These are phyloP conservation scores for Puccinia coronata DNA, from an alignment of 1,284 basidiomycete species.

Conservation along the genomic window DNA sequence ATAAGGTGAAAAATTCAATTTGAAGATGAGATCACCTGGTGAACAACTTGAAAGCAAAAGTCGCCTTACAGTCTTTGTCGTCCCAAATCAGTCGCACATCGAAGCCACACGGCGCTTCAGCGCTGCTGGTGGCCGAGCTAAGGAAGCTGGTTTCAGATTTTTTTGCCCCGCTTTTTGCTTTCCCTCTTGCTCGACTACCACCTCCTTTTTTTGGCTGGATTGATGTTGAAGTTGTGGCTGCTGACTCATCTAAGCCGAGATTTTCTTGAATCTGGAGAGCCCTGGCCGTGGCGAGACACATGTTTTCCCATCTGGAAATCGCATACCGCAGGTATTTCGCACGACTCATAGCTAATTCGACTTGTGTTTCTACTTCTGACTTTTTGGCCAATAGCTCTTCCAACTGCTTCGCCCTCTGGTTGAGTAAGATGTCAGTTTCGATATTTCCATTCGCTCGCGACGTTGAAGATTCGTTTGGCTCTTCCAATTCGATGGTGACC, in stretches of 20 bases:
- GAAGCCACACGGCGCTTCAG: conserved; percentile 48
- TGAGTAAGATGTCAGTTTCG: background rate
- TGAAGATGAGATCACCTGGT: background rate
- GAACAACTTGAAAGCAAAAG: background rate
- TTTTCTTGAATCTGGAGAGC: conserved; percentile 41
- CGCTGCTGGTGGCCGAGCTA: conserved; percentile 31
- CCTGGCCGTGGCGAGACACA: conserved; percentile 41
- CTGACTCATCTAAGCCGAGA: conserved; percentile 7
- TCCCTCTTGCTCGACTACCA: conserved; percentile 26
- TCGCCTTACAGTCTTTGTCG: conserved; percentile 41
- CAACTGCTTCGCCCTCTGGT: background rate
- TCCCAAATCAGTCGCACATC: conserved; percentile 49
- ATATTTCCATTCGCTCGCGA: background rate
- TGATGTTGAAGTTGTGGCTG: background rate
- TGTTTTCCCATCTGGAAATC: conserved; percentile 45
- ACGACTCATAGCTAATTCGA: conserved; percentile 12
- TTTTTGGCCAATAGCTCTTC: conserved; percentile 15
- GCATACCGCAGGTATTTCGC: conserved; percentile 33
- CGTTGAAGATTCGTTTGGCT: background rate
- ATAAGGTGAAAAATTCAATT: background rate
- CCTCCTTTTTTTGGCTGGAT: conserved; percentile 23
- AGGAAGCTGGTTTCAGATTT: conserved; percentile 29
- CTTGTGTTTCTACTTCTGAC: conserved; percentile 29
- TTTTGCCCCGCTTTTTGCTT: conserved; percentile 15
- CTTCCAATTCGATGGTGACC: conserved; percentile 50